Evolutionary conservation across 495 filamentous ascomycete species (phyloP).

Genomic region (Achaetomiella virescens): DNA sequence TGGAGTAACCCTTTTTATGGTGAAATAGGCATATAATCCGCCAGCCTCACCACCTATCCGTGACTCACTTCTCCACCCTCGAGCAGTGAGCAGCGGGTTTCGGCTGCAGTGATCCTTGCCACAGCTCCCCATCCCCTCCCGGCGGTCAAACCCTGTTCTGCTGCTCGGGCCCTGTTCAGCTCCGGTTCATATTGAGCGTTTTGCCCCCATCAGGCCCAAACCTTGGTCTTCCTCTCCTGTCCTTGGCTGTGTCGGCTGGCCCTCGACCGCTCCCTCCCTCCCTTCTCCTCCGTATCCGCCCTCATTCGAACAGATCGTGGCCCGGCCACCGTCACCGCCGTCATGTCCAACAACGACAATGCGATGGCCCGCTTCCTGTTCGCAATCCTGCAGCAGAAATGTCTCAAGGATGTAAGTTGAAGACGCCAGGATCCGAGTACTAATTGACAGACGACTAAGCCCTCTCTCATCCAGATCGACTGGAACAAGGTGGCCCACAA

Average conservation of each 20-base stretch:
- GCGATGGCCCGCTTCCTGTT: constrained; percentile 61
- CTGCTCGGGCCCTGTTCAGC: too few relatives aligned
- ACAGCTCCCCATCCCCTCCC: constrained; percentile 8
- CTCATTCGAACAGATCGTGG: constrained; percentile 1
- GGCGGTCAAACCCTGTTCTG: constrained; percentile 7
- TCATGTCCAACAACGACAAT: constrained; percentile 46
- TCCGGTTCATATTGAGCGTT: constrained; percentile 26
- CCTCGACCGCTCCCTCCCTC: constrained; percentile 10
- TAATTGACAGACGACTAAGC: not conserved
- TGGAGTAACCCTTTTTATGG: constrained; percentile 14
- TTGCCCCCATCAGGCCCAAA: constrained; percentile 4
- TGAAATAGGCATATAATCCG: constrained; percentile 28
- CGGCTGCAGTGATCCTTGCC: constrained; percentile 25
- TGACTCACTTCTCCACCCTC: constrained; percentile 32
- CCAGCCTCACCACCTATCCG: constrained; percentile 25
- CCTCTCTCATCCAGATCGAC: constrained; percentile 50
- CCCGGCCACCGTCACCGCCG: constrained; percentile 10
- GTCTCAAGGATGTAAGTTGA: constrained; percentile 63
- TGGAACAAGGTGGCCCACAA: constrained; percentile 63
- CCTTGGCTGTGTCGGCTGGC: constrained; percentile 21
- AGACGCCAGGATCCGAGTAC: not conserved
- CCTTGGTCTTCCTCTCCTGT: constrained; percentile 6
- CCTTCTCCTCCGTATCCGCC: not conserved
- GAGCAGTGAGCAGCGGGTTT: constrained; percentile 17
- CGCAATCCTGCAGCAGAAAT: constrained; percentile 68